phyloP scores from a whole-genome alignment of 73 alveolate species.

The Blepharisma stoltei region DNA sequence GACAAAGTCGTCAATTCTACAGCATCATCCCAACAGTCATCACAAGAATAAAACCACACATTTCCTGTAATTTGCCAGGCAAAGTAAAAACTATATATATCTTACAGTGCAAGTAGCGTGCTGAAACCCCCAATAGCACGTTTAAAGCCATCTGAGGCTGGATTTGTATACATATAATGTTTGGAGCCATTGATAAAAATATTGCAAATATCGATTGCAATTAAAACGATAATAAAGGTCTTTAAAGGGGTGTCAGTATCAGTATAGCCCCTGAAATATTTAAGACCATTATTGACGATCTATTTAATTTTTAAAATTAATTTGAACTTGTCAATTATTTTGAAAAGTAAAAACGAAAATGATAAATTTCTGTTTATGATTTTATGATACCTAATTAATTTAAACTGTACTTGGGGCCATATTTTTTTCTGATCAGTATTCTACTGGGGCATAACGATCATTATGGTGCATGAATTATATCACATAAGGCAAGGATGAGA shows the following conservation, averaged over 20 bases:
- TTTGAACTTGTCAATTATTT: no score
- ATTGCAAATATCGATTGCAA: neutral
- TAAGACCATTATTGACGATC: no score
- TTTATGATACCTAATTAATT: no score
- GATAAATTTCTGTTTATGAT: no score
- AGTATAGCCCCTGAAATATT: no score
- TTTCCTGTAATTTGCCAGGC: conserved; percentile 8
- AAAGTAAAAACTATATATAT: neutral
- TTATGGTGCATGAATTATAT: no score
- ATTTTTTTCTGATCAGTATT: no score
- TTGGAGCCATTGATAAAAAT: neutral
- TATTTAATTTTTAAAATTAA: no score
- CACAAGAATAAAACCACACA: conserved; percentile 12
- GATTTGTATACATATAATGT: neutral
- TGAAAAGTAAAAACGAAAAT: no score
- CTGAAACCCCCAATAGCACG: neutral
- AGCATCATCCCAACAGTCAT: conserved; percentile 17
- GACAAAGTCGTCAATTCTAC: conserved; percentile 1
- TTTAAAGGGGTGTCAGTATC: neutral
- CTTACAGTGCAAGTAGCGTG: neutral
- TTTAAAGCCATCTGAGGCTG: neutral
- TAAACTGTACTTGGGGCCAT: no score
- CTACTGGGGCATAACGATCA: no score
- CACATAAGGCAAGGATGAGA: no score
- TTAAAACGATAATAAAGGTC: neutral